Evolutionary conservation across 345 rosid genomes (phyloP).

Genomic region (Arabis alpina): DNA sequence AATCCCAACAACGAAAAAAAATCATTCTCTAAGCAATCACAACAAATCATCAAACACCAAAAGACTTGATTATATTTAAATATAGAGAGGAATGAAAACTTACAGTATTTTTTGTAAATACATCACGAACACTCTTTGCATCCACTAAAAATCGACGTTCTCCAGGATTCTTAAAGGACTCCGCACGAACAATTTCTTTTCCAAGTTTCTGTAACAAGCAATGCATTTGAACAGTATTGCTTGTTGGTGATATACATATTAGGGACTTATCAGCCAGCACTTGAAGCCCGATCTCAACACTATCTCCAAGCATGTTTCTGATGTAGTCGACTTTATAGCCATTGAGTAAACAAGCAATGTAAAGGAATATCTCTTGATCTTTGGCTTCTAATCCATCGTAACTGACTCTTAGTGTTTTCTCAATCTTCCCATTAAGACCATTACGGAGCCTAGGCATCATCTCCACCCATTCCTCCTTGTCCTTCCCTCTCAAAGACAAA

Average conservation of each 20-base stretch:
- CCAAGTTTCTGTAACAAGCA: too few relatives aligned
- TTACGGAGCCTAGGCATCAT: constrained; percentile 6
- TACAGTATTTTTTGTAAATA: too few relatives aligned
- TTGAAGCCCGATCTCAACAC: not conserved
- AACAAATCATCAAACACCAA: too few relatives aligned
- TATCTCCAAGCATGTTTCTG: not conserved
- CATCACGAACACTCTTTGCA: too few relatives aligned
- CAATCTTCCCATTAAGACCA: constrained; percentile 14
- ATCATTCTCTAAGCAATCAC: too few relatives aligned
- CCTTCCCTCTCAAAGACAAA: constrained; percentile 2
- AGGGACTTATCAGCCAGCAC: constrained; percentile 22
- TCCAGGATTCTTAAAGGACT: not conserved
- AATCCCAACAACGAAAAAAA: too few relatives aligned
- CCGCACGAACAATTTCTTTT: too few relatives aligned
- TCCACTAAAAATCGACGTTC: too few relatives aligned
- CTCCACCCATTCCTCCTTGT: constrained; percentile 25
- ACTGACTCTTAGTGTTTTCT: not conserved
- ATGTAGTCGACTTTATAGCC: not conserved
- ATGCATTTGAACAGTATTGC: not conserved
- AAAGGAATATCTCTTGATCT: constrained; percentile 31
- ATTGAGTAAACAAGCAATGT: constrained; percentile 35
- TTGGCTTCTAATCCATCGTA: constrained; percentile 22
- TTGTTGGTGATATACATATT: not conserved
- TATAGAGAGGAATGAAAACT: too few relatives aligned
- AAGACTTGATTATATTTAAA: too few relatives aligned